Base-by-base conservation (phyloP, 176 grass and related monocot genomes). In the Oryza rufipogon region DNA sequence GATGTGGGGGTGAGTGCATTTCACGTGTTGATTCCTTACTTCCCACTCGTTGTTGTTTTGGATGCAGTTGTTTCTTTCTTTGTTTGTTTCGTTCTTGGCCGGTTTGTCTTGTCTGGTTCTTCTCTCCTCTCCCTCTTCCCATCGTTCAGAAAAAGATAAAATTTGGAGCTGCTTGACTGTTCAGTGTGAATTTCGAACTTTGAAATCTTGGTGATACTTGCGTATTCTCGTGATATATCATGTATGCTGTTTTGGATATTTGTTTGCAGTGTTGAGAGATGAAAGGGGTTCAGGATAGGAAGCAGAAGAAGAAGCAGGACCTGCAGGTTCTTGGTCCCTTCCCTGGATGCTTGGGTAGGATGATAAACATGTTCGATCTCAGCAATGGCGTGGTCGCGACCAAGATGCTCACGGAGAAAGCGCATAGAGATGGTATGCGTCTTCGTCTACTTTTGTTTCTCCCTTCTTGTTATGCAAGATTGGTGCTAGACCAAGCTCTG, bases 281-380 rank as follows among this genome's bases (percentile, higher is more conserved):
- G 95, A 94, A 86, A 66, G 76, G 86, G 14, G 65, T 77, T 80
- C 86, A 83, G 56, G 92, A 90, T 76, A 86, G 64, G 30, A 91
- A 88, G 81, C 87, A 80, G 66, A 75, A 76, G 47, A 90, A 69
- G 84, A 69, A 90, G 80, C 84, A 83, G 79, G 88, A 87, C 69
- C 80, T 90, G 69, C 88, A 93, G 88, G 83, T 86, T 61, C 84
- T 89, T 5, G 73, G 75, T 1, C 89, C 95, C n/a, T 87, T 91
- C 80, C 88, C 86, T 7, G 82, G 88, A 67, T 95, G 79, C 86
- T 77, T 93, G 73, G 87, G 90, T 8, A 90, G 87, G 87, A 79
- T 97, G 68, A 89, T 95, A 80, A 83, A 91, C 82, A 91, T 95
- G 79, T 89, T 97, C 25, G 92, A 93, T 68, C 88, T 95, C 79